Base-by-base conservation (phyloP, 768 basidiomycete species). In the Gyrodon lividus region DNA sequence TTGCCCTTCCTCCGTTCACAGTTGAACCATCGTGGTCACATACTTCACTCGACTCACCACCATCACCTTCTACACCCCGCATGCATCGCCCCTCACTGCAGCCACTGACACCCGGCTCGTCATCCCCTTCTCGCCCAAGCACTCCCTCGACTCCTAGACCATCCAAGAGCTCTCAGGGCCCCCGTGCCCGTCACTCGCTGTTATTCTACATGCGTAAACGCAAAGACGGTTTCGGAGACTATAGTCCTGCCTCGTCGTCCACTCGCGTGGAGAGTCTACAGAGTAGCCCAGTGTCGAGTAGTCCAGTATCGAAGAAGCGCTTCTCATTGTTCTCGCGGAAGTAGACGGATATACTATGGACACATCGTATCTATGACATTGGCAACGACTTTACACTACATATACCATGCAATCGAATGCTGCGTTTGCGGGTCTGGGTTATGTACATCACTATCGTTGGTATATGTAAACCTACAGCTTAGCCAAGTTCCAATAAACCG, bases 201-300 rank as follows among this genome's bases (percentile, higher is more conserved):
- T 52, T 67, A 31, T 67, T 70, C 55, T 63, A 66, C 50, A 68
- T 66, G 61, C 68, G 68, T 44, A 70, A 63, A 54, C 52, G 48
- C 33, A 56, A 52, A 37, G 63, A 55, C 5, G 16, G 31, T 24
- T 50, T 53, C 14, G 56, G 20, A 23, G 58, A 64, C 0, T 47
- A 51, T 44, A 67, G 66, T 41, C 66, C 68, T 2, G 38, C 57
- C 22, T 66, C 66, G 22, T 67, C 65, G 10, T 56, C 61, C 1
- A 14, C 57, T 12, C 48, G 58, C 16, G 47, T 63, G 5, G 63
- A 61, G 45, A 58, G 59, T 43, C 9, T 55, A 5, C 10, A 6
- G 30, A 44, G 48, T 14, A 46, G 50, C 19, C 45, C 52, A 20
- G 28, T 53, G 19, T 22, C 50, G 16, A 57, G 51, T 16, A 23